Evolutionary conservation across 345 rosid genomes (phyloP).

Genomic region (Citrus unshiu): DNA sequence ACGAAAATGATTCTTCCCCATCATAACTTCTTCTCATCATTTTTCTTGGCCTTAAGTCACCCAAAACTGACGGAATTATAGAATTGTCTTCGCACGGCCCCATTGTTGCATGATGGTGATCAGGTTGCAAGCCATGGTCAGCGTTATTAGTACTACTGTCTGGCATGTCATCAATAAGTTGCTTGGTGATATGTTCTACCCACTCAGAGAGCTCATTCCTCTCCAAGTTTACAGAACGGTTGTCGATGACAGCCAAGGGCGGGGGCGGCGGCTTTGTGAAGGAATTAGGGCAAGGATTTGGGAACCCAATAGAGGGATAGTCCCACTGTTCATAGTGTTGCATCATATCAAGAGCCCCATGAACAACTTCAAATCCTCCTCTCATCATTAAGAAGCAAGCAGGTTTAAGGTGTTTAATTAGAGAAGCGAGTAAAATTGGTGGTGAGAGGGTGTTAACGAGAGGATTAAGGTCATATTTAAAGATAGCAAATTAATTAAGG

Average conservation of each 20-base stretch:
- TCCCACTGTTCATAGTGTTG: constrained; percentile 42
- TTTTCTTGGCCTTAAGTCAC: constrained; percentile 30
- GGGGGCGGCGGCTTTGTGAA: constrained; percentile 8
- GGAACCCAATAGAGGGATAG: constrained; percentile 13
- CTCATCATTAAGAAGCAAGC: constrained; percentile 21
- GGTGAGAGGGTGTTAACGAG: constrained; percentile 28
- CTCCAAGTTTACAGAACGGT: constrained; percentile 31
- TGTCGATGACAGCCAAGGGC: not conserved
- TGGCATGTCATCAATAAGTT: constrained; percentile 52
- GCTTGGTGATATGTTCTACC: constrained; percentile 64
- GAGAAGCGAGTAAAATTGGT: not conserved
- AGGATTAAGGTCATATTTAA: constrained; percentile 23
- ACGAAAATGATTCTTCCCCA: constrained; percentile 10
- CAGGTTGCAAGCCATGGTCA: constrained; percentile 21
- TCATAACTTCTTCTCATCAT: constrained; percentile 14
- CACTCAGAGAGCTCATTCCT: constrained; percentile 55
- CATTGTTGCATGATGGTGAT: constrained; percentile 10
- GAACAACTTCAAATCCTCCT: constrained; percentile 43
- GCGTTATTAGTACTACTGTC: constrained; percentile 8
- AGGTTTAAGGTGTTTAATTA: not conserved
- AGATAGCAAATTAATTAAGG: constrained; percentile 4
- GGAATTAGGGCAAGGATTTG: constrained; percentile 3
- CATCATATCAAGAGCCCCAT: constrained; percentile 37
- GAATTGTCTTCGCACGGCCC: constrained; percentile 1
- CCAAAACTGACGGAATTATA: constrained; percentile 12